phyloP scores from a whole-genome alignment of 2,329 filamentous ascomycete species.

The Penicillium sp. region DNA sequence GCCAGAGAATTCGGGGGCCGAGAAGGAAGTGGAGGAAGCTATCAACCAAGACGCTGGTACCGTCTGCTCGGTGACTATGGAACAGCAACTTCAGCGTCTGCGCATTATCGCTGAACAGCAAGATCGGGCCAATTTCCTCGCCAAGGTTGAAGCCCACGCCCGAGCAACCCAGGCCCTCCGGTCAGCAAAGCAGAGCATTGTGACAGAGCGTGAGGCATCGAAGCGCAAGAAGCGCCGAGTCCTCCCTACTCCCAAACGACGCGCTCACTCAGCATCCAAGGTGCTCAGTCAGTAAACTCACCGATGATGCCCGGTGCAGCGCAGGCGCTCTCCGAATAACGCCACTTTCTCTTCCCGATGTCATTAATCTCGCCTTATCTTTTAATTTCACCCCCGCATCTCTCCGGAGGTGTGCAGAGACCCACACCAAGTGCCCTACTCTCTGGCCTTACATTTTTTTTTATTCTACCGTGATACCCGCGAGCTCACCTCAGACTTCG shows the following conservation, averaged over 20 bases:
- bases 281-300: conserved; percentile 7
- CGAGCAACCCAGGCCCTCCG: conserved; percentile 41
- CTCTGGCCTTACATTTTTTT: background rate
- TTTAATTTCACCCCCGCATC: conserved; percentile 12
- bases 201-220: conserved; percentile 23
- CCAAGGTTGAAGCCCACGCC: conserved; percentile 42
- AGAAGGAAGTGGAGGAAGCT: conserved; percentile 29
- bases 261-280: conserved; percentile 25
- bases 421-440: background rate
- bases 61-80: conserved; percentile 34
- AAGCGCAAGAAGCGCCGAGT: conserved; percentile 34
- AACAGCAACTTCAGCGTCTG: conserved; percentile 41
- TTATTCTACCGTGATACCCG: conserved; percentile 3
- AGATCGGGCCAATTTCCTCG: conserved; percentile 39
- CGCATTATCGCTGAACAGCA: conserved; percentile 38
- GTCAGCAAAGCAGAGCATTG: conserved; percentile 30
- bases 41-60: conserved; percentile 23
- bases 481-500: background rate
- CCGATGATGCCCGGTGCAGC: conserved; percentile 10
- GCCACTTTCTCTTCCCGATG: conserved; percentile 4
- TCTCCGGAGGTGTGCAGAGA: background rate
- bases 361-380: conserved; percentile 6
- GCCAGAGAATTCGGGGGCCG: conserved; percentile 28
- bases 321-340: conserved; percentile 20
- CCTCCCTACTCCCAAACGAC: conserved; percentile 27